Base-by-base conservation (phyloP, 2,329 filamentous ascomycete species). In the Chrysosporium keratinophilum region DNA sequence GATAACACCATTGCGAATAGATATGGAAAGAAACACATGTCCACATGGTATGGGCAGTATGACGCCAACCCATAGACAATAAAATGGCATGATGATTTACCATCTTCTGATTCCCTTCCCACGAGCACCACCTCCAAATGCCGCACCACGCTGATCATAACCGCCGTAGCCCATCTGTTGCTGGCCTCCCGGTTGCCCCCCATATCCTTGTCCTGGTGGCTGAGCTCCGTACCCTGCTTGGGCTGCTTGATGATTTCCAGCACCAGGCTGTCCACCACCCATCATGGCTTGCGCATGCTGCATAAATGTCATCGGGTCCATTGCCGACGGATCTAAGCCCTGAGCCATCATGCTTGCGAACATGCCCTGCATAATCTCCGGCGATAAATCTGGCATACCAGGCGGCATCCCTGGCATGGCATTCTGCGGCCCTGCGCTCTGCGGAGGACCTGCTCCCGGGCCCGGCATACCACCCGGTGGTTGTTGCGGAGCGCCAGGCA, bases 311-410 rank as follows among this genome's bases (percentile, higher is more conserved):
- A 72, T 71, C 5, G 77, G 77, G 59, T 78, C 76, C 71, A 80
- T 76, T 46, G 74, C 69, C 6, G 70, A 70, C 1, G 77, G 76
- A 59, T 79, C 75, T 54, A 79, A 67, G 7, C 78, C 78, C 54
- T 77, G 73, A 40, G 73, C 67, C 67, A 77, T 76, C 71, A 79
- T 77, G 59, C 74, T 71, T 31, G 74, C 69, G 57, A 80, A 71
- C 75, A 82, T 80, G 57, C 76, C 74, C 67, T 79, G 76, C 76
- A 80, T 78, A 72, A 80, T 79, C 55, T 79, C 75, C 1, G 71
- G 69, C 33, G 71, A 69, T 65, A 77, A 75, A 50, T 76, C 74
- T 20, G 75, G 74, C 69, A 79, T 75, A 1, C 74, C 73, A 37
- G 61, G 66, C 15, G 75, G 74, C 68, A 79, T 75, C 1, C 74